phyloP scores from a whole-genome alignment of 139 green algal species.

The Tetraselmis chui region DNA sequence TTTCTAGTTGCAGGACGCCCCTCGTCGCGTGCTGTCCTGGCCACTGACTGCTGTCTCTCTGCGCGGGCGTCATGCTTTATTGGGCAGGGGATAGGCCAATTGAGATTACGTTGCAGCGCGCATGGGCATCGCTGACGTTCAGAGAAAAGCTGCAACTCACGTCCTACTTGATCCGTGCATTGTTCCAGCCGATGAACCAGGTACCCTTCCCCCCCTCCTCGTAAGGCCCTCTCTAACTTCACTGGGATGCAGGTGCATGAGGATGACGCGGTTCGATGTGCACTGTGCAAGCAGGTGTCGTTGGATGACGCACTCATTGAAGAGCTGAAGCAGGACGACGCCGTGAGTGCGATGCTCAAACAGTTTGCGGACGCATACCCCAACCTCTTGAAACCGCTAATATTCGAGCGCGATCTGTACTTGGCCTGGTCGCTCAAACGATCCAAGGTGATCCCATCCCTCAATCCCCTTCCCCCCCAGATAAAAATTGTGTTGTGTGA shows the following conservation, averaged over 20 bases:
- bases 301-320: slow-evolving; percentile 8
- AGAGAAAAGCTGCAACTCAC: slow-evolving; percentile 24
- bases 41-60: too few relatives aligned
- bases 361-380: background rate
- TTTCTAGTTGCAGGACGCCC: too few relatives aligned
- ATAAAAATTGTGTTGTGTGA: background rate
- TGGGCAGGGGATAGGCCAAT: slow-evolving; percentile 67
- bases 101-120: slow-evolving; percentile 69
- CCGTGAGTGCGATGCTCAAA: slow-evolving; percentile 26
- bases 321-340: slow-evolving; percentile 35
- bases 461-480: too few relatives aligned
- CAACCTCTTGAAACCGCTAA: slow-evolving; percentile 24
- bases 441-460: slow-evolving; percentile 29
- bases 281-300: background rate
- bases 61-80: too few relatives aligned
- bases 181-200: background rate
- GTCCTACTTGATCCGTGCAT: background rate
- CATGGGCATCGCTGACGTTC: slow-evolving; percentile 51
- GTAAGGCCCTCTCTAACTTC: too few relatives aligned
- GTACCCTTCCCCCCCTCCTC: too few relatives aligned
- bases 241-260: too few relatives aligned
- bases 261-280: too few relatives aligned
- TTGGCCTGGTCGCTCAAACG: slow-evolving; percentile 67
- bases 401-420: slow-evolving; percentile 69
- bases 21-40: too few relatives aligned